Evolutionary conservation across 306 rosid species (phyloP).

Genomic region (Fagus sylvatica): DNA sequence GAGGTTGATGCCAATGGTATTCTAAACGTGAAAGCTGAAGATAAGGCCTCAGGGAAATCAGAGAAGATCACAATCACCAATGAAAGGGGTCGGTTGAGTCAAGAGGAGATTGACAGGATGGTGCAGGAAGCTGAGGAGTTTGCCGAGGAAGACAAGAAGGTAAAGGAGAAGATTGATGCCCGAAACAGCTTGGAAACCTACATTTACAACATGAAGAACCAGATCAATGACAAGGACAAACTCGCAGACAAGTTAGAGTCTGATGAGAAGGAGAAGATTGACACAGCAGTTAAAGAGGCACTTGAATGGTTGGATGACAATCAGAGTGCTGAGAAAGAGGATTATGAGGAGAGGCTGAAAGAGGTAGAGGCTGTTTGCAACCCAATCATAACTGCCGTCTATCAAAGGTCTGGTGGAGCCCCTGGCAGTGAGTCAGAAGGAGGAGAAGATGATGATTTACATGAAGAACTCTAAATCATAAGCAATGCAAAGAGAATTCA

Average conservation of each 20-base stretch:
- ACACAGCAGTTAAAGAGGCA: constrained; percentile 49
- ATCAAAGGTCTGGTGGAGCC: constrained; percentile 56
- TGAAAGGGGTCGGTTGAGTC: constrained; percentile 59
- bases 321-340: constrained; percentile 53
- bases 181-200: constrained; percentile 57
- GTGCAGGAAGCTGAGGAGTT: constrained; percentile 57
- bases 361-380: constrained; percentile 57
- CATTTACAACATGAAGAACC: constrained; percentile 59
- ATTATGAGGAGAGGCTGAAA: constrained; percentile 56
- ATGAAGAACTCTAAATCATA: constrained; percentile 45
- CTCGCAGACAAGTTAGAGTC: constrained; percentile 58
- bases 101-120: constrained; percentile 57
- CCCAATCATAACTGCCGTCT: constrained; percentile 51
- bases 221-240: constrained; percentile 57
- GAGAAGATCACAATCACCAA: constrained; percentile 71
- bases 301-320: constrained; percentile 58
- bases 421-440: constrained; percentile 30
- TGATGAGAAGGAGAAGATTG: constrained; percentile 61
- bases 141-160: constrained; percentile 60
- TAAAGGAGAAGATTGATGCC: constrained; percentile 58
- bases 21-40: constrained; percentile 60
- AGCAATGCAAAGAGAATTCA: background rate
- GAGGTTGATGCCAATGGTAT: constrained; percentile 61
- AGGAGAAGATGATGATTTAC: constrained; percentile 47
- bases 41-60: constrained; percentile 58